Percentiles rank a stretch among this genome's conserved stretches.
Conservation (phyloP, 257 asterid genomes). For the Primulina eburnea region DNA sequence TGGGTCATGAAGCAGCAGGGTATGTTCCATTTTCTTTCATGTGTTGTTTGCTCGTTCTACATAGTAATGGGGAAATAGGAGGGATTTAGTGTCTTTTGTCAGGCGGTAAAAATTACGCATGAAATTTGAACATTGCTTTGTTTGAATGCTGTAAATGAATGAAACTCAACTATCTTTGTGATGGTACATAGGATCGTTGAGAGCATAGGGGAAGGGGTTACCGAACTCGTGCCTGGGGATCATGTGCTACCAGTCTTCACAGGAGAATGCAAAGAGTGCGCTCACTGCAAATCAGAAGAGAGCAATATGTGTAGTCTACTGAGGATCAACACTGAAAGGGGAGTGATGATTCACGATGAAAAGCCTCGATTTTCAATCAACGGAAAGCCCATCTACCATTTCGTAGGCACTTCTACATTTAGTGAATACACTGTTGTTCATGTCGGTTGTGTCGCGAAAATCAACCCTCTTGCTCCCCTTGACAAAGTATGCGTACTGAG, state of each 20-base stretch:
- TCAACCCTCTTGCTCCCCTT: slow-evolving; percentile 37
- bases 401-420: slow-evolving; percentile 74
- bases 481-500: slow-evolving; percentile 57
- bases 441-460: slow-evolving; percentile 74
- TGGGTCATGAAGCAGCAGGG: slow-evolving; percentile 95
- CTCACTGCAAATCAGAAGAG: slow-evolving; percentile 28
- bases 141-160: not conserved
- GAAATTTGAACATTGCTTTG: no score
- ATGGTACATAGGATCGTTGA: slow-evolving; percentile 55
- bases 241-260: slow-evolving; percentile 83
- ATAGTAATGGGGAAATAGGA: no score
- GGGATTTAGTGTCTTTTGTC: no score
- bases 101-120: no score
- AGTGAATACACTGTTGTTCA: slow-evolving; percentile 74
- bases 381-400: slow-evolving; percentile 73
- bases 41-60: no score
- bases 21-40: slow-evolving; percentile 25
- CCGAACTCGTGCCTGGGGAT: slow-evolving; percentile 60
- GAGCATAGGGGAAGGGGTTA: slow-evolving; percentile 80
- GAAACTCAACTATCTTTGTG: not conserved
- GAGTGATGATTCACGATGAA: slow-evolving; percentile 62
- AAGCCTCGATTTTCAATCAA: slow-evolving; percentile 62
- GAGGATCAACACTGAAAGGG: slow-evolving; percentile 73
- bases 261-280: slow-evolving; percentile 73
- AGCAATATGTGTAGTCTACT: slow-evolving; percentile 82